Evolutionary conservation across 2,329 filamentous ascomycete genomes (phyloP).

Genomic region (Hypoxylon sp.): DNA sequence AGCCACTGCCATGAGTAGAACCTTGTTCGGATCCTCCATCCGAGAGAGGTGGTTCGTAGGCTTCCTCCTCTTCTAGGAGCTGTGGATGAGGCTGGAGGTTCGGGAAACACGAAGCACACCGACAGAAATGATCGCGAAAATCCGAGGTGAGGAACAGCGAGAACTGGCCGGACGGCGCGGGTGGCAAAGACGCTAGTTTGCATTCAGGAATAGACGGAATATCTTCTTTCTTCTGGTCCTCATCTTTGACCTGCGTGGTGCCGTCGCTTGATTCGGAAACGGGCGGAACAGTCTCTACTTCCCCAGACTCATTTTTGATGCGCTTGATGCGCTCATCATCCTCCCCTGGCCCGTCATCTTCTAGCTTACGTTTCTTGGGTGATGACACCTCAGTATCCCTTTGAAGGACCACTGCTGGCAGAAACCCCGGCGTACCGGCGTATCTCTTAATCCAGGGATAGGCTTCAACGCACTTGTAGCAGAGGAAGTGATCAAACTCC

Average conservation of each 20-base stretch:
- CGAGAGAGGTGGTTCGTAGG: conserved; percentile 92
- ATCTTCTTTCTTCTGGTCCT: conserved; percentile 42
- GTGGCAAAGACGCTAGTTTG: conserved; percentile 73
- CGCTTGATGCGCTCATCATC: conserved; percentile 64
- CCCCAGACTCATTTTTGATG: conserved; percentile 61
- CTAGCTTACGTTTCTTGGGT: conserved; percentile 77
- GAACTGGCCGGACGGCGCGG: conserved; percentile 70
- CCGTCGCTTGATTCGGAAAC: conserved; percentile 24
- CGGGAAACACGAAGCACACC: conserved; percentile 84
- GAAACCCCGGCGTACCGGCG: conserved; percentile 83
- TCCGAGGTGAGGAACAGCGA: conserved; percentile 85
- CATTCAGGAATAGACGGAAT: conserved; percentile 58
- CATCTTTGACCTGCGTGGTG: conserved; percentile 42
- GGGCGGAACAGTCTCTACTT: conserved; percentile 31
- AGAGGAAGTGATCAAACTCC: conserved; percentile 90
- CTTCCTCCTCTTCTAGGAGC: conserved; percentile 93
- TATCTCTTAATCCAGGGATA: conserved; percentile 94
- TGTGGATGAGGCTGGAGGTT: conserved; percentile 79
- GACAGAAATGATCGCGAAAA: conserved; percentile 88
- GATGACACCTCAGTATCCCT: conserved; percentile 42
- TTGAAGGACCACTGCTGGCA: conserved; percentile 75
- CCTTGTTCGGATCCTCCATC: conserved; percentile 68
- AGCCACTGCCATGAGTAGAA: conserved; percentile 80
- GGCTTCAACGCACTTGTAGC: conserved; percentile 91
- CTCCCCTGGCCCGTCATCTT: conserved; percentile 62